Percentiles rank a stretch among this genome's conserved stretches.
phyloP scores from a whole-genome alignment of 169 alveolate species.

The Theileria orientalis region DNA sequence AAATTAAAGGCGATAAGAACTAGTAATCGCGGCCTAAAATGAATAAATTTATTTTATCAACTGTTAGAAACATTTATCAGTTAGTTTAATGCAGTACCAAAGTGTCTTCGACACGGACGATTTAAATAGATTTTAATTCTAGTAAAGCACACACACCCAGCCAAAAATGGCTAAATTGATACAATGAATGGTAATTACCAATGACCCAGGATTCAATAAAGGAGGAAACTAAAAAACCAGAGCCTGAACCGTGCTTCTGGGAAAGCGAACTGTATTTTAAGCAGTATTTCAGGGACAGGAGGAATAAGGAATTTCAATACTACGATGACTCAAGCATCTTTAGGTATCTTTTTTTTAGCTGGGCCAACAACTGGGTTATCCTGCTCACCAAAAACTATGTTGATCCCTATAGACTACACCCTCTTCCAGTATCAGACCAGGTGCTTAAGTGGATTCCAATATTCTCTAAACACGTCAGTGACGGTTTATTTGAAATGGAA shows the following conservation, averaged over 20 bases:
- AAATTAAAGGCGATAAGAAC: too few species aligned
- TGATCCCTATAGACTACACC: constrained; percentile 21
- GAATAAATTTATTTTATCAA: too few species aligned
- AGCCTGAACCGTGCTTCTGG: constrained; percentile 6
- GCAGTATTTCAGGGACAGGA: background rate
- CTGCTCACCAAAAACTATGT: constrained; percentile 10
- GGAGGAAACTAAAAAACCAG: too few species aligned
- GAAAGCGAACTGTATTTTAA: constrained; percentile 1
- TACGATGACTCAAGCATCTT: constrained; percentile 25
- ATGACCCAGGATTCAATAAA: too few species aligned
- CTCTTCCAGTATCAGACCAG: constrained; percentile 47
- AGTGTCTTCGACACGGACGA: too few species aligned
- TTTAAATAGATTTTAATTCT: too few species aligned
- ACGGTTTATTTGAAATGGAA: constrained; percentile 35
- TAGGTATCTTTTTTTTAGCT: constrained; percentile 24
- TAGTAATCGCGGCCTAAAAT: too few species aligned
- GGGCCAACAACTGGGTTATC: constrained; percentile 41
- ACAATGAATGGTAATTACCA: too few species aligned
- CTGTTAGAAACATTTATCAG: too few species aligned
- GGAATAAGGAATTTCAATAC: background rate
- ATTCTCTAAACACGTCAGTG: constrained; percentile 54
- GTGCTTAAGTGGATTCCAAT: constrained; percentile 55
- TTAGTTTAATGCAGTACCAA: too few species aligned
- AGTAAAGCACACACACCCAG: too few species aligned
- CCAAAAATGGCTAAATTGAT: too few species aligned